Evolutionary conservation across 768 basidiomycete genomes (phyloP).

Genomic region (Xanthoconium stramineum): DNA sequence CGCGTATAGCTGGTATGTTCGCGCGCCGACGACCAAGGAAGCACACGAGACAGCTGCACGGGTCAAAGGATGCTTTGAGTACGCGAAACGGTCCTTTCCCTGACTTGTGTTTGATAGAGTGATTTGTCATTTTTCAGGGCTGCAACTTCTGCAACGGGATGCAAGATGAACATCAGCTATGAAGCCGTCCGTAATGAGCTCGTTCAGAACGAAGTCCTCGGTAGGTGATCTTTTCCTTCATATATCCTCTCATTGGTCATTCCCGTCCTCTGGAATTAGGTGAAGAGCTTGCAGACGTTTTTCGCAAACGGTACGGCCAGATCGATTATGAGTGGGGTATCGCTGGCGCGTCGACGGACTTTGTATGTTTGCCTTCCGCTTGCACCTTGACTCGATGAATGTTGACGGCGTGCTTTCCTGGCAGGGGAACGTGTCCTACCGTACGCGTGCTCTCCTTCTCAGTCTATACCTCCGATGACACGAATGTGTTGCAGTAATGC

Average conservation of each 20-base stretch:
- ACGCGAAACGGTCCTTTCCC: conserved; percentile 15
- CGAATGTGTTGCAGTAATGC: conserved; percentile 40
- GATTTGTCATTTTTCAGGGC: conserved; percentile 39
- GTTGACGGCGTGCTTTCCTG: not conserved
- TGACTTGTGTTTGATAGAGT: not conserved
- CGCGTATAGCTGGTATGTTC: conserved; percentile 62
- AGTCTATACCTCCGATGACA: not conserved
- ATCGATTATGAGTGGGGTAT: conserved; percentile 66
- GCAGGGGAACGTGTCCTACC: conserved; percentile 60
- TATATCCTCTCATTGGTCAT: not conserved
- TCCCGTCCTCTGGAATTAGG: conserved; percentile 36
- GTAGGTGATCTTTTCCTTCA: conserved; percentile 30
- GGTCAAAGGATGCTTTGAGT: conserved; percentile 74
- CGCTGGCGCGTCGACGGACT: conserved; percentile 75
- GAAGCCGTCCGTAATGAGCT: conserved; percentile 47
- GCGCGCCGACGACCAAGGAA: conserved; percentile 66
- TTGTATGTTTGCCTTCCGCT: conserved; percentile 46
- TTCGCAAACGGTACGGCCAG: conserved; percentile 55
- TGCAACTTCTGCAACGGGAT: conserved; percentile 64
- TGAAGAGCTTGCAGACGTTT: conserved; percentile 58
- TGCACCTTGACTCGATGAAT: not conserved
- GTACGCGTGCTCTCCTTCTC: conserved; percentile 32
- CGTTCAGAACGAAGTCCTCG: conserved; percentile 62
- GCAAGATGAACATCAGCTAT: conserved; percentile 44
- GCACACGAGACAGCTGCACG: conserved; percentile 53